phyloP scores from a whole-genome alignment of 257 asterid species.

The Nicotiana sylvestris region DNA sequence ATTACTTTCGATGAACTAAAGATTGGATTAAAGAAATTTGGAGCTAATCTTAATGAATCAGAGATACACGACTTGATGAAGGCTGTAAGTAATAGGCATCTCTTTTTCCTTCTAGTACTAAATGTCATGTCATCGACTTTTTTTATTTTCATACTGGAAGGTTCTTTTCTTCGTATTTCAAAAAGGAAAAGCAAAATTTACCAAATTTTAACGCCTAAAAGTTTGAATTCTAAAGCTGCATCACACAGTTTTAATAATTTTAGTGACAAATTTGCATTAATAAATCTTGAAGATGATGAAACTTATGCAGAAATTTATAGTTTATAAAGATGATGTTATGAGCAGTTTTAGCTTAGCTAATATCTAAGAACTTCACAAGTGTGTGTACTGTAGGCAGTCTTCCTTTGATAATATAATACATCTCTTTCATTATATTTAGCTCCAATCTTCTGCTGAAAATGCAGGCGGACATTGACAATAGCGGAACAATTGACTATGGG shows the following conservation, averaged over 20 bases:
- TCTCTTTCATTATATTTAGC: background rate
- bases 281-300: no score
- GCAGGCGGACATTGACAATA: constrained; percentile 88
- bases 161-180: no score
- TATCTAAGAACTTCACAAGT: background rate
- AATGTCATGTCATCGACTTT: background rate
- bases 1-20: constrained; percentile 84
- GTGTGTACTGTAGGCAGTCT: background rate
- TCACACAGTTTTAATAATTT: no score
- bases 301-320: no score
- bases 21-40: constrained; percentile 63
- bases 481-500: constrained; percentile 81
- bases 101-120: background rate
- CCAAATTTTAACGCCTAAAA: no score
- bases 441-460: constrained; percentile 9
- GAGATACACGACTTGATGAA: constrained; percentile 72
- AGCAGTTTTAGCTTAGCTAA: background rate
- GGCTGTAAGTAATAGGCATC: constrained; percentile 53
- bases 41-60: constrained; percentile 79
- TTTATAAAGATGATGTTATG: no score
- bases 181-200: no score
- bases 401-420: background rate
- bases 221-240: no score
- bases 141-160: background rate
- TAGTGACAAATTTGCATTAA: no score